phyloP scores from a whole-genome alignment of 495 filamentous ascomycete genomes.

The Neurospora sp. region DNA sequence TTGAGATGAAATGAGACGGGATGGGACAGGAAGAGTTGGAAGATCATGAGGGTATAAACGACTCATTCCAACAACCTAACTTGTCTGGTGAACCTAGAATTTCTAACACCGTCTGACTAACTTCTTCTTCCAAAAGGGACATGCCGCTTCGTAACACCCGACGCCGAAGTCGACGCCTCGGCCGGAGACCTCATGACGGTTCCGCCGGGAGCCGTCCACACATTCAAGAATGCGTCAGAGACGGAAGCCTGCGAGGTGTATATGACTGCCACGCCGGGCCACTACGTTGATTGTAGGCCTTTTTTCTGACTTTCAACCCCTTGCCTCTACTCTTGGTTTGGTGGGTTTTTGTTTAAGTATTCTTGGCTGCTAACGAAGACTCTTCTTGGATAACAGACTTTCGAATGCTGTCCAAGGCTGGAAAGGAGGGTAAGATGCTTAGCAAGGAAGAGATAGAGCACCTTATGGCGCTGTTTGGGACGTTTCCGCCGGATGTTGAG shows the following conservation, averaged over 20 bases:
- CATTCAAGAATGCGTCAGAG: constrained; percentile 44
- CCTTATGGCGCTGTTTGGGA: constrained; percentile 27
- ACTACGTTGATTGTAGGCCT: neutral
- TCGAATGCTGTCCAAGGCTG: constrained; percentile 22
- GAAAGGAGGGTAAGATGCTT: constrained; percentile 12
- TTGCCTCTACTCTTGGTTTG: neutral
- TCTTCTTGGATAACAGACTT: constrained; percentile 11
- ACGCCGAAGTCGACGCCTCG: constrained; percentile 33
- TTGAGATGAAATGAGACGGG: neutral
- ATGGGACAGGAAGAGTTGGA: neutral
- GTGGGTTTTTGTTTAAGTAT: neutral
- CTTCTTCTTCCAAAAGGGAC: constrained; percentile 6
- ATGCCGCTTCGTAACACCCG: constrained; percentile 29
- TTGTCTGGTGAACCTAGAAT: too few relatives aligned
- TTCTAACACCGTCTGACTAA: neutral
- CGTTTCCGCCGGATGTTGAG: constrained; percentile 23
- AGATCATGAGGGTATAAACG: neutral
- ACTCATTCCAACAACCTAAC: neutral
- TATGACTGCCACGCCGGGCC: constrained; percentile 43
- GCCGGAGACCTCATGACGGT: constrained; percentile 43
- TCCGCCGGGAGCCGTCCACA: constrained; percentile 39
- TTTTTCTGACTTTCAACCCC: neutral
- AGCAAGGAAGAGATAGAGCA: constrained; percentile 12
- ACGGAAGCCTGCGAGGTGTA: constrained; percentile 42
- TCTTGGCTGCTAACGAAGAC: neutral